Percentiles rank a stretch among this genome's conserved stretches.
These are phyloP conservation scores for Lichtheimia ramosa DNA, from an alignment of 371 early-diverging fungal species.

Conservation along the genomic window DNA sequence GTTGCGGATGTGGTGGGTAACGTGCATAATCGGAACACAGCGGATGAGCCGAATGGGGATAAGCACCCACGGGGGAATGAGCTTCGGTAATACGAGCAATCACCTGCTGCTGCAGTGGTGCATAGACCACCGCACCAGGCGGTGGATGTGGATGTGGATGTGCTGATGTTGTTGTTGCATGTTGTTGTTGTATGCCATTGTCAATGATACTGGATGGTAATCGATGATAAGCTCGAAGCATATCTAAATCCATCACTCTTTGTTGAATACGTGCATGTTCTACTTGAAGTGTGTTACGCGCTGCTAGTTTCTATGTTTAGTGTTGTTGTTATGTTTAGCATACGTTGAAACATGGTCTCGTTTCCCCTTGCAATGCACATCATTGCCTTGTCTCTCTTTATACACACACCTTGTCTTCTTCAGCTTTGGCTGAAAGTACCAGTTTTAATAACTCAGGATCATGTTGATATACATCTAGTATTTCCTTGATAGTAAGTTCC, in stretches of 20 bases:
- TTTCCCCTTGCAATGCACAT: neutral
- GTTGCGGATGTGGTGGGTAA: conserved; percentile 11
- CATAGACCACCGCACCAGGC: conserved; percentile 13
- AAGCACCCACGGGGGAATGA: conserved; percentile 26
- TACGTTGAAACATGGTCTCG: neutral
- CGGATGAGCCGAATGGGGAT: conserved; percentile 43
- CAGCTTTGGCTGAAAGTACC: conserved; percentile 36
- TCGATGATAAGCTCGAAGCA: conserved; percentile 9
- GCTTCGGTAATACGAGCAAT: conserved; percentile 26
- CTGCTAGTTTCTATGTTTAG: conserved; percentile 35
- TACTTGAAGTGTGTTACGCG: conserved; percentile 34
- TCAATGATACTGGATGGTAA: neutral
- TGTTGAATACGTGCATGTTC: conserved; percentile 41
- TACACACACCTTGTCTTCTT: conserved; percentile 51
- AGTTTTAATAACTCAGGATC: conserved; percentile 34
- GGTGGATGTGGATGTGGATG: conserved; percentile 3
- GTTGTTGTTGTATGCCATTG: conserved; percentile 20
- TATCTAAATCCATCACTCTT: conserved; percentile 39
- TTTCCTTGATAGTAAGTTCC: conserved; percentile 31
- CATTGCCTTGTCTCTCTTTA: neutral
- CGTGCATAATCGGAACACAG: conserved; percentile 15
- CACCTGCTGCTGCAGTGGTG: conserved; percentile 39
- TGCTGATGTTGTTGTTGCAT: conserved; percentile 3
- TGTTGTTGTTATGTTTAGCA: neutral
- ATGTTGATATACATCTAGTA: conserved; percentile 31